A percentile compares a stretch with the other conserved stretches of the same genome.
Conservation (phyloP, 2,329 filamentous ascomycete species). For the Thelonectria discophora region DNA sequence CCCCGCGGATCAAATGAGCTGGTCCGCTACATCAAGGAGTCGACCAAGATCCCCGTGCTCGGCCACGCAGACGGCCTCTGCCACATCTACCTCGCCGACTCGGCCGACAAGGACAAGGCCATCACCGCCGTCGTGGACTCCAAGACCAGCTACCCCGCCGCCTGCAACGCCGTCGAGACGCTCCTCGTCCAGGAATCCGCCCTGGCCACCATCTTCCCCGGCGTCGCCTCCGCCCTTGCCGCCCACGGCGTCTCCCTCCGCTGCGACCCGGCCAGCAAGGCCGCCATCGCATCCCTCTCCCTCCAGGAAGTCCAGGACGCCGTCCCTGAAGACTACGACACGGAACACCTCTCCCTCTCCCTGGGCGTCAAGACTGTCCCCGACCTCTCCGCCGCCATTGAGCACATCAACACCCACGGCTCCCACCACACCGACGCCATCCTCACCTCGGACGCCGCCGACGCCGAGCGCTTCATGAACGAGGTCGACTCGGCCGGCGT, state of each 20-base stretch:
- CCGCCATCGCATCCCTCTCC: conserved; percentile 61
- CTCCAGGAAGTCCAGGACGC: conserved; percentile 69
- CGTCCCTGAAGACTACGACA: conserved; percentile 77
- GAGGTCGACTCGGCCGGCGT: conserved; percentile 89
- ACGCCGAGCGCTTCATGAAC: conserved; percentile 84
- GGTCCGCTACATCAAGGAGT: conserved; percentile 87
- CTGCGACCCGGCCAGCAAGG: conserved; percentile 77
- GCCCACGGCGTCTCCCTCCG: conserved; percentile 81
- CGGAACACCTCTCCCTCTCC: conserved; percentile 87
- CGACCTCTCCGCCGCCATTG: conserved; percentile 74
- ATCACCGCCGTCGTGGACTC: conserved; percentile 84
- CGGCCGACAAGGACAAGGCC: conserved; percentile 77
- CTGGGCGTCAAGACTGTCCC: conserved; percentile 85
- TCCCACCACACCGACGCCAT: conserved; percentile 96
- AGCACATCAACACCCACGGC: conserved; percentile 90
- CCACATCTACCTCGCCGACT: conserved; percentile 81
- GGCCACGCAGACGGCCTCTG: conserved; percentile 97
- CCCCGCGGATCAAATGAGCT: conserved; percentile 91
- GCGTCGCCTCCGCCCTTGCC: conserved; percentile 77
- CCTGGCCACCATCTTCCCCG: conserved; percentile 72
- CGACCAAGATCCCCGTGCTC: conserved; percentile 93
- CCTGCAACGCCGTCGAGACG: conserved; percentile 94
- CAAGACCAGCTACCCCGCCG: conserved; percentile 93
- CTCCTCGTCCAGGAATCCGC: conserved; percentile 82
- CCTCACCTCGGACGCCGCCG: conserved; percentile 72